Base-by-base conservation (phyloP, 345 rosid genomes). In the Luvunga scandens region DNA sequence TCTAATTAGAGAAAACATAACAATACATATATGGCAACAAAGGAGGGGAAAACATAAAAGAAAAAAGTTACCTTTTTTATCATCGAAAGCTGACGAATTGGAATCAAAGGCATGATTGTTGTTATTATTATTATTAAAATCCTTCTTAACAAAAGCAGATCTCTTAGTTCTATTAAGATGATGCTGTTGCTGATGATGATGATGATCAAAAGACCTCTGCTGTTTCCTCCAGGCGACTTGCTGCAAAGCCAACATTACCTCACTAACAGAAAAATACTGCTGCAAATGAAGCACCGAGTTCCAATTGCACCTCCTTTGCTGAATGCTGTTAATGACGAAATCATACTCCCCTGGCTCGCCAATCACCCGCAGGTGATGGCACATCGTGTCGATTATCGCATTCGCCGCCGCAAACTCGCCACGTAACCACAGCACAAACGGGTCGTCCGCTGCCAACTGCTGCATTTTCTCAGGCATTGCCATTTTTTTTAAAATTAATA, bases 381-480 rank as follows among this genome's bases (percentile, higher is more conserved):
- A 90, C 25, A 96, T 89, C 9, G 88, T 83, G 79, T 94, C 95
- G 55, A 96, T 93, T 5, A 94, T 94, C 7, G 98, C 94, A 72
- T 96, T 96, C 70, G 99, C 94, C 1, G 99, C 98, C 1, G 98
- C 98, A 9, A 96, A 94, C 81, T 96, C 98, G 64, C 93, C 88
- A 14, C 95, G 88, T 70, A 96, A 73, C 99, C 99, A 96, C 19
- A 89, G 85, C 73, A 94, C 91, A 55, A 94, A 93, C 70, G 85
- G 89, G 39, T 96, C 99, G 16, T 97, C 83, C 85, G 89, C 97
- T 64, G 91, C 98, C 0, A 84, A 87, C 74, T 88, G 90, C 89
- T 91, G 96, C 86, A 86, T 87, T 82, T 89, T 93, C 61, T 93
- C 69, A 27, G 97, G 95, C 97, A 94, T 91, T 89, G 97, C 90